Evolutionary conservation across 2,329 filamentous ascomycete species (phyloP).

Genomic region (Blastomyces emzantsi): DNA sequence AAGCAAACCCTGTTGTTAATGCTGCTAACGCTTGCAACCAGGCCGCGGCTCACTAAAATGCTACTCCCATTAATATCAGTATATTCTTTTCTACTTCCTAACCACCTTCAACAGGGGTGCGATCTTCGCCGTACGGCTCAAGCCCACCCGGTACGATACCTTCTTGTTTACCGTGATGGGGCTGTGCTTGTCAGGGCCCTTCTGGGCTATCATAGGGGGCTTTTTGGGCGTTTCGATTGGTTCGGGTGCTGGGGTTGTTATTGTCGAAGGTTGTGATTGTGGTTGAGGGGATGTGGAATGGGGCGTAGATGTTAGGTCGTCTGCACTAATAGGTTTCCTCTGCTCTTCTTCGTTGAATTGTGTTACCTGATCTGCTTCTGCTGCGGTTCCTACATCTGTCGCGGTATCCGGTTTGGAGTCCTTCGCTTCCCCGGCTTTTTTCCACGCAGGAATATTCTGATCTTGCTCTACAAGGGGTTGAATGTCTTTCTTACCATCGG

Average conservation of each 20-base stretch:
- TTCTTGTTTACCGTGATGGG: slow-evolving; percentile 33
- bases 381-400: background rate
- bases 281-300: background rate
- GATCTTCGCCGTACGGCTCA: slow-evolving; percentile 42
- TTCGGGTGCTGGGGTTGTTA: background rate
- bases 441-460: background rate
- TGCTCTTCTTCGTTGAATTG: slow-evolving; percentile 7
- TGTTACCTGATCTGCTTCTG: background rate
- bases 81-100: slow-evolving; percentile 26
- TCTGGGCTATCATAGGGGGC: slow-evolving; percentile 12
- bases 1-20: background rate
- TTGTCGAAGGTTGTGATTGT: background rate
- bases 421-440: background rate
- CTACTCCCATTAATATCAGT: background rate
- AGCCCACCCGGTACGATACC: slow-evolving; percentile 39
- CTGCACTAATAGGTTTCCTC: background rate
- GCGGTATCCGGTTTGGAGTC: background rate
- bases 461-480: slow-evolving; percentile 2
- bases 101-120: slow-evolving; percentile 41
- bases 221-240: slow-evolving; percentile 13
- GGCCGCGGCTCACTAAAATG: background rate
- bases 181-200: slow-evolving; percentile 33
- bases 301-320: background rate
- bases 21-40: background rate
- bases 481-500: background rate